These are phyloP conservation scores for Dioszegia hungarica DNA, from an alignment of 768 basidiomycete genomes.

Conservation along the genomic window DNA sequence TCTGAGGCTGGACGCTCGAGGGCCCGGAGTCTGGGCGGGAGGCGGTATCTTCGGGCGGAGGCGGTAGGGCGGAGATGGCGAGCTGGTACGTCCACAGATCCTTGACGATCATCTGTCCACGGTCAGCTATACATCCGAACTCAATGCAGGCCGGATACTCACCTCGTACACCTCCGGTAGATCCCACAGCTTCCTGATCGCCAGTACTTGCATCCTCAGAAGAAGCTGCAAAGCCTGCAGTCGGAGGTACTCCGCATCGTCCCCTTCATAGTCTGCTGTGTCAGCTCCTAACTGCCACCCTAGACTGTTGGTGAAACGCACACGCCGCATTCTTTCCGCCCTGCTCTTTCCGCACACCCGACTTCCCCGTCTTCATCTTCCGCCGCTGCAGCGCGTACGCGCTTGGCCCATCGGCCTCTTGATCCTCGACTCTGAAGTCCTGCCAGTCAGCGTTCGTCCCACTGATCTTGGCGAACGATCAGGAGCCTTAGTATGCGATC, in stretches of 20 bases:
- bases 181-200: slow-evolving; percentile 35
- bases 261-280: slow-evolving; percentile 72
- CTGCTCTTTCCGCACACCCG: slow-evolving; percentile 55
- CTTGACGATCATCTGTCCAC: slow-evolving; percentile 37
- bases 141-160: not conserved
- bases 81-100: slow-evolving; percentile 47
- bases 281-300: not conserved
- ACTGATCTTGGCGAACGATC: too few relatives aligned
- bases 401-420: slow-evolving; percentile 62
- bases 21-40: not conserved
- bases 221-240: slow-evolving; percentile 80
- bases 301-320: slow-evolving; percentile 22
- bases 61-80: slow-evolving; percentile 26
- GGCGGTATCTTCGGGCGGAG: slow-evolving; percentile 8
- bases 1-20: not conserved
- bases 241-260: slow-evolving; percentile 69
- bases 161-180: slow-evolving; percentile 42
- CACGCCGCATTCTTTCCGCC: slow-evolving; percentile 60
- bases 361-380: slow-evolving; percentile 54
- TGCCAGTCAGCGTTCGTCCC: slow-evolving; percentile 48
- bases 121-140: not conserved
- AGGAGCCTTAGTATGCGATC: too few relatives aligned
- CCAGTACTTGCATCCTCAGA: slow-evolving; percentile 65
- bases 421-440: slow-evolving; percentile 78
- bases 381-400: slow-evolving; percentile 64